Conservation (phyloP, 2,329 filamentous ascomycete species). For the Pseudogymnoascus sp. region DNA sequence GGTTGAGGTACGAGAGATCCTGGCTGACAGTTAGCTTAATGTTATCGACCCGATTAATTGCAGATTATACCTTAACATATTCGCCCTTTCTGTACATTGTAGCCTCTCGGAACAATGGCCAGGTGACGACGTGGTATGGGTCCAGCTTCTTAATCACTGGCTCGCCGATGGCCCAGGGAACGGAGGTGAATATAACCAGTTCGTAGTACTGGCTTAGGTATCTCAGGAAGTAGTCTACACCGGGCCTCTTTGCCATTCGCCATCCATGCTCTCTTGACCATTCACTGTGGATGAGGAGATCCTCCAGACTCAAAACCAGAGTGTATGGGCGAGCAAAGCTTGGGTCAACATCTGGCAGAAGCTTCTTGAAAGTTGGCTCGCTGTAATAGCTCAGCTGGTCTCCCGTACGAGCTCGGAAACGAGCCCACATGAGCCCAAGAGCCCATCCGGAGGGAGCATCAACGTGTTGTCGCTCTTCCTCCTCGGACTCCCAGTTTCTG, state of each 20-base stretch:
- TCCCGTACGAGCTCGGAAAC: constrained; percentile 65
- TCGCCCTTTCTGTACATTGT: constrained; percentile 94
- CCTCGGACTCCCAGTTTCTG: constrained; percentile 73
- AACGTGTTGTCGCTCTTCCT: constrained; percentile 55
- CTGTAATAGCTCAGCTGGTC: constrained; percentile 87
- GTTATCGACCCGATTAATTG: neutral
- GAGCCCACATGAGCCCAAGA: constrained; percentile 68
- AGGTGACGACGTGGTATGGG: constrained; percentile 90
- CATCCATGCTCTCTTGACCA: constrained; percentile 93
- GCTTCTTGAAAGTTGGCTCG: constrained; percentile 88
- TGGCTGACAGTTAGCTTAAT: constrained; percentile 33
- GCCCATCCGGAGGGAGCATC: constrained; percentile 77
- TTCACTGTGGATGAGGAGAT: constrained; percentile 88
- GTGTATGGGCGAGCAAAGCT: constrained; percentile 82
- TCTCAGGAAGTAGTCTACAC: constrained; percentile 92
- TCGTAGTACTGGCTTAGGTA: constrained; percentile 98
- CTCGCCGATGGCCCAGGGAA: constrained; percentile 77
- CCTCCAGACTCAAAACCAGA: constrained; percentile 84
- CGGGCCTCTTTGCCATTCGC: constrained; percentile 89
- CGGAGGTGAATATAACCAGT: constrained; percentile 87
- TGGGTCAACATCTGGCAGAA: constrained; percentile 76
- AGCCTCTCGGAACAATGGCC: constrained; percentile 92
- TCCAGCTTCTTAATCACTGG: constrained; percentile 89
- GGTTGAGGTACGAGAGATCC: constrained; percentile 97
- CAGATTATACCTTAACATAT: constrained; percentile 72